A percentile compares a stretch with the other conserved stretches of the same genome.
Conservation (phyloP, 371 early-diverging fungal genomes). For the Massospora cicadina region DNA sequence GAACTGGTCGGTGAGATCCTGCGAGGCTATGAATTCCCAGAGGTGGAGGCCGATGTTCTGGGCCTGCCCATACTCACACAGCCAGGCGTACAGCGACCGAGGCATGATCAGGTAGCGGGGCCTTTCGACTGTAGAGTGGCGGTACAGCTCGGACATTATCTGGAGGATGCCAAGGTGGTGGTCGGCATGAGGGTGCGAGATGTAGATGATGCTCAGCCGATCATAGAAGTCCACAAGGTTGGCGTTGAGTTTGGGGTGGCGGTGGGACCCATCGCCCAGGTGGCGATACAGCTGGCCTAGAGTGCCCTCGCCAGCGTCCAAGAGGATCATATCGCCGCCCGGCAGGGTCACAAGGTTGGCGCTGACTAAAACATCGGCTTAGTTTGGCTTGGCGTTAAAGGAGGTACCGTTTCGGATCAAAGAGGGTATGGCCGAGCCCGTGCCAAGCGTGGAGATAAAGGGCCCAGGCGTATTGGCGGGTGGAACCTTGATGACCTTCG, state of each 20-base stretch:
- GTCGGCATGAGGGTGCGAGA: conserved; percentile 98
- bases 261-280: conserved; percentile 30
- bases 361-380: conserved; percentile 35
- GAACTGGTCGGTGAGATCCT: conserved; percentile 19
- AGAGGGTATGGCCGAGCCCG: conserved; percentile 93
- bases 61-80: conserved; percentile 46
- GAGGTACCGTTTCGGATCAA: conserved; percentile 84
- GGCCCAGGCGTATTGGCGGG: conserved; percentile 29
- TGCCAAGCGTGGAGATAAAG: conserved; percentile 67
- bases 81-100: conserved; percentile 30
- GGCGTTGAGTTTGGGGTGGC: background rate
- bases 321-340: conserved; percentile 39
- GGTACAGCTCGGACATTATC: conserved; percentile 41
- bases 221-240: conserved; percentile 22
- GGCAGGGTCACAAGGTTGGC: conserved; percentile 56
- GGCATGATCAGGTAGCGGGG: conserved; percentile 44
- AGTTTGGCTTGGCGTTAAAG: conserved; percentile 10
- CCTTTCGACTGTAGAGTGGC: background rate
- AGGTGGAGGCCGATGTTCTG: conserved; percentile 34
- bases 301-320: conserved; percentile 98
- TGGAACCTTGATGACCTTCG: conserved; percentile 12
- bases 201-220: conserved; percentile 57
- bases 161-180: conserved; percentile 89
- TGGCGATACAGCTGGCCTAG: conserved; percentile 73
- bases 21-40: conserved; percentile 26